Conservation (phyloP, 73 alveolate genomes). For the Loxodes magnus region DNA sequence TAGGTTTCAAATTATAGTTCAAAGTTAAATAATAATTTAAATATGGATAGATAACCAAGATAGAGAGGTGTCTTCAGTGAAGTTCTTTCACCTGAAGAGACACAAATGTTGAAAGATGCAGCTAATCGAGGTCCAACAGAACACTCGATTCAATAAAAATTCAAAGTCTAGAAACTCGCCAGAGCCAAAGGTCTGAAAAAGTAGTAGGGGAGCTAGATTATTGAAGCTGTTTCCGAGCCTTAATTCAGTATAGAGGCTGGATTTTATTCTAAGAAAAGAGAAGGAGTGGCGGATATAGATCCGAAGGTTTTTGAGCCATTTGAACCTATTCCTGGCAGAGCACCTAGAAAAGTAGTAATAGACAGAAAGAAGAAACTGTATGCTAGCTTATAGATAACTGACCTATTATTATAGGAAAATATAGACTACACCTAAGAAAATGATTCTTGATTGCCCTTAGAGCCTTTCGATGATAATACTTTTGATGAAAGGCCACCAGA, state of each 20-base stretch:
- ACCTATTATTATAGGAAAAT: slow-evolving; percentile 40
- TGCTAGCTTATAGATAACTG: slow-evolving; percentile 83
- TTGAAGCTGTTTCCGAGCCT: too few relatives aligned
- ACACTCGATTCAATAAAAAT: too few relatives aligned
- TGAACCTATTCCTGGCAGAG: slow-evolving; percentile 87
- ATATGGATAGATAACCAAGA: slow-evolving; percentile 29
- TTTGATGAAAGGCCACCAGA: slow-evolving; percentile 51
- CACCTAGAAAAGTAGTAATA: slow-evolving; percentile 92
- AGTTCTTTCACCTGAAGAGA: slow-evolving; percentile 49
- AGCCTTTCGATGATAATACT: slow-evolving; percentile 60
- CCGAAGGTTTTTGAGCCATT: slow-evolving; percentile 81
- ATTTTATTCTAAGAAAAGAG: too few relatives aligned
- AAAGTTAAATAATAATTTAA: too few relatives aligned
- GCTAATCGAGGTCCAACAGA: too few relatives aligned
- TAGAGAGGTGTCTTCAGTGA: slow-evolving; percentile 57
- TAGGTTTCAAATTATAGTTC: too few relatives aligned
- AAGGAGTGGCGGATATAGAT: slow-evolving; percentile 68
- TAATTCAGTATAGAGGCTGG: too few relatives aligned
- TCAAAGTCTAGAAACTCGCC: too few relatives aligned
- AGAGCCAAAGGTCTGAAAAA: too few relatives aligned
- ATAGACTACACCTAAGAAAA: slow-evolving; percentile 15
- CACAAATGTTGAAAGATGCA: too few relatives aligned
- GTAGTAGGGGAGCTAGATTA: too few relatives aligned
- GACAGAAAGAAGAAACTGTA: slow-evolving; percentile 87
- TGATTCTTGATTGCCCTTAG: slow-evolving; percentile 69